These are phyloP conservation scores for Crucihimalaya himalaica DNA, from an alignment of 345 rosid genomes.

Conservation along the genomic window DNA sequence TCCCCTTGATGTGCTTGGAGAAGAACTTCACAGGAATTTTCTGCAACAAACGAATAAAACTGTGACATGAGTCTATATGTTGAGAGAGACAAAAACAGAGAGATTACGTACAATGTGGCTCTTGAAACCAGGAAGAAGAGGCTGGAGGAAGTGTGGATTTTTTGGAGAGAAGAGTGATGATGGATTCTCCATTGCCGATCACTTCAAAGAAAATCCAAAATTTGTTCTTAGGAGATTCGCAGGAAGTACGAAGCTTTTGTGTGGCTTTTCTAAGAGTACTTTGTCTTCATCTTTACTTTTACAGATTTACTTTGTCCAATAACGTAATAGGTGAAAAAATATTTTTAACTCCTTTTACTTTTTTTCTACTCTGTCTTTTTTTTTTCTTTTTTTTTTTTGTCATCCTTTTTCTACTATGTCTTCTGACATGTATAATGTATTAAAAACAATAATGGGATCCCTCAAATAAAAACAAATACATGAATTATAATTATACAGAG, in stretches of 20 bases:
- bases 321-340: neutral
- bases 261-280: neutral
- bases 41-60: neutral
- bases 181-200: slow-evolving; percentile 2
- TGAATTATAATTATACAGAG: too few species aligned
- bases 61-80: neutral
- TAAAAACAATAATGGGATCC: too few species aligned
- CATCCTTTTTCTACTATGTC: too few species aligned
- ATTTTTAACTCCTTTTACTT: too few species aligned
- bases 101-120: slow-evolving; percentile 5
- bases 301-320: neutral
- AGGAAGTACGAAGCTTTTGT: neutral
- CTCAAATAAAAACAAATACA: too few species aligned
- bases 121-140: slow-evolving; percentile 27
- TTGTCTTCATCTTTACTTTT: too few species aligned
- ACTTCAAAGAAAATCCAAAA: neutral
- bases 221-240: neutral
- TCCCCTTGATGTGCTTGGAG: neutral
- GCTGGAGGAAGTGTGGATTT: slow-evolving; percentile 20
- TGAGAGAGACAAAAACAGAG: neutral
- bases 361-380: too few species aligned
- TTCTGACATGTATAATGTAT: too few species aligned
- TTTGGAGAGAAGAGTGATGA: neutral
- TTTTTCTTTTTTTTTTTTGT: too few species aligned
- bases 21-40: slow-evolving; percentile 11